Evolutionary conservation across 768 basidiomycete species (phyloP), one percentile per base, ranked within the genome.

Genomic region (Pisolithus orientalis): DNA sequence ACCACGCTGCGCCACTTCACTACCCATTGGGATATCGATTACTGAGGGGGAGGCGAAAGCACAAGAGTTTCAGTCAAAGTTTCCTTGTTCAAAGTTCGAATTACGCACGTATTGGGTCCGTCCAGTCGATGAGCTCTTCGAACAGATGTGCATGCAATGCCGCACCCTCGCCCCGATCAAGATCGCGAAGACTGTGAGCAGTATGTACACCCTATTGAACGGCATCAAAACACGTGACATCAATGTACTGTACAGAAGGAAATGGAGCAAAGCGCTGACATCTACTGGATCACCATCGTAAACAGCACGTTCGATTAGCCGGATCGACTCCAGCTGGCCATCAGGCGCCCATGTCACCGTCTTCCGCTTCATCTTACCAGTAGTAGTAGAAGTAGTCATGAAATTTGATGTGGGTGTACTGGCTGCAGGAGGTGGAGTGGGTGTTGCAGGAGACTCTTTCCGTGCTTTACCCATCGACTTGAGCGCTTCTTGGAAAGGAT

Each of bases 251-350:
- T 75, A 73, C 60, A 60, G 60, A 57, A 64, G 64, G 69, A 69
- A 67, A 69, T 64, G 69, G 63, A 73, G 67, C 72, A 73, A 60
- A 61, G 62, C 61, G 80, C 88, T 84, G 80, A 91, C 90, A 79
- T 88, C 85, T 75, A 80, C 75, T 62, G 83, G 81, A 76, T 92
- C 91, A 69, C 91, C 90, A 61, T 91, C 91, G 73, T 93, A 93
- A 61, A 91, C 75, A 58, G 91, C 90, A 63, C 79, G 81, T 73
- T 91, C 88, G 72, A 93, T 93, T 66, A 83, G 69, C 69, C 81
- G 83, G 67, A 93, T 76, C 62, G 79, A 74, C 73, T 84, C 87
- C 59, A 93, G 82, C 66, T 80, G 72, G 63, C 74, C 78, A 56
- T 89, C 88, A 39, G 86, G 75, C 37, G 85, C 81, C 85, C 90